phyloP scores from a whole-genome alignment of 2,329 filamentous ascomycete genomes.

The Alternaria sp. region DNA sequence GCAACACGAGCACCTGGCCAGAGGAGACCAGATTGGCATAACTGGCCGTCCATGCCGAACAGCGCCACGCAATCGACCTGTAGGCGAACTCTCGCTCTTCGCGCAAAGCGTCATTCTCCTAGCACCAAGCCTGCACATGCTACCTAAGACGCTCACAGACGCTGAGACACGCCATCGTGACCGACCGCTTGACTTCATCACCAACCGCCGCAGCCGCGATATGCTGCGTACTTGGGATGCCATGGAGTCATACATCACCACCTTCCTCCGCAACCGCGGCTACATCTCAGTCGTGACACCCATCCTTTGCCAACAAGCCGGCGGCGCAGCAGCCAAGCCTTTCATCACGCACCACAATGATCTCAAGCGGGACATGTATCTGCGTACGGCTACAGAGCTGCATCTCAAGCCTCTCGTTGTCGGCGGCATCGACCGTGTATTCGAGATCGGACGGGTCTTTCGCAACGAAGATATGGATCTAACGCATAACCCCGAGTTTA shows the following conservation, averaged over 20 bases:
- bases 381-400: slow-evolving; percentile 93
- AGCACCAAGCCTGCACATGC: slow-evolving; percentile 88
- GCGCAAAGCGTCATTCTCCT: slow-evolving; percentile 85
- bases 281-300: slow-evolving; percentile 95
- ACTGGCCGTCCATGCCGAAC: slow-evolving; percentile 85
- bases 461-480: slow-evolving; percentile 90
- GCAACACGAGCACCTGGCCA: background rate
- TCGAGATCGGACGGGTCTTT: slow-evolving; percentile 95
- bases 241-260: slow-evolving; percentile 87
- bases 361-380: slow-evolving; percentile 89
- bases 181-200: slow-evolving; percentile 93
- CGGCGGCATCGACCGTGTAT: slow-evolving; percentile 91
- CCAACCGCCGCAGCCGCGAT: slow-evolving; percentile 87
- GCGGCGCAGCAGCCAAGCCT: slow-evolving; percentile 92
- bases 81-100: slow-evolving; percentile 93
- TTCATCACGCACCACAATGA: slow-evolving; percentile 98
- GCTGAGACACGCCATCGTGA: slow-evolving; percentile 92
- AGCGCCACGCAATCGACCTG: slow-evolving; percentile 85
- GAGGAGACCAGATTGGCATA: slow-evolving; percentile 67
- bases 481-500: slow-evolving; percentile 99
- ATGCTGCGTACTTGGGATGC: slow-evolving; percentile 85
- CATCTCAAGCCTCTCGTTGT: slow-evolving; percentile 97
- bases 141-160: slow-evolving; percentile 87
- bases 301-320: slow-evolving; percentile 95
- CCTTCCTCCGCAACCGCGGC: slow-evolving; percentile 84